Evolutionary conservation across 148 eudicot genomes (phyloP).

Genomic region (Amaranthus cruentus): DNA sequence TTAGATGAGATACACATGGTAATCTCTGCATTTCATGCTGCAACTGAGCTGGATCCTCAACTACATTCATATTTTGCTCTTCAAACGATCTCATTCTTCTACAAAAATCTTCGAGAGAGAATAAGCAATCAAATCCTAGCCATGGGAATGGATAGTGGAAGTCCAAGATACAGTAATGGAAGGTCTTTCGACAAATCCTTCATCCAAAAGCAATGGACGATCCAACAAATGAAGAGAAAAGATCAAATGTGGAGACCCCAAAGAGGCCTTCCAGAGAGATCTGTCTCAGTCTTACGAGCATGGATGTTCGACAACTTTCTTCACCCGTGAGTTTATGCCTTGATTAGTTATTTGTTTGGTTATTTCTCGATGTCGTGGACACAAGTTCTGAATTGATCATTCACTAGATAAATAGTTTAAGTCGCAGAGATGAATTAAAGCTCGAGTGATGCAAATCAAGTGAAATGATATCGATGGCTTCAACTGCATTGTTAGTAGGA

Average conservation of each 20-base stretch:
- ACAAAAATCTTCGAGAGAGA: slow-evolving; percentile 68
- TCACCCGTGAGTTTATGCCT: slow-evolving; percentile 58
- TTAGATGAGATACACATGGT: slow-evolving; percentile 84
- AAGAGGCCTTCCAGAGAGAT: slow-evolving; percentile 90
- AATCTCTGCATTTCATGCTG: slow-evolving; percentile 77
- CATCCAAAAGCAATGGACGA: slow-evolving; percentile 85
- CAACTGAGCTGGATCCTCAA: slow-evolving; percentile 73
- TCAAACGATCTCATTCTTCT: slow-evolving; percentile 49
- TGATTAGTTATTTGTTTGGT: background rate
- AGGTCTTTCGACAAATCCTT: slow-evolving; percentile 56
- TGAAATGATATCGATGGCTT: no score
- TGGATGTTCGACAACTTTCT: slow-evolving; percentile 99
- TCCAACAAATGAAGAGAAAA: slow-evolving; percentile 67
- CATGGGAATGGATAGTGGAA: slow-evolving; percentile 34
- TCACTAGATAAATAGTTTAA: no score
- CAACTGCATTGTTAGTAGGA: no score
- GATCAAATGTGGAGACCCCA: slow-evolving; percentile 92
- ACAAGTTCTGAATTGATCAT: background rate
- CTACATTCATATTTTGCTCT: slow-evolving; percentile 58
- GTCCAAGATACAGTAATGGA: slow-evolving; percentile 21
- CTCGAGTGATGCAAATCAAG: no score
- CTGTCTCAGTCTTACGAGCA: slow-evolving; percentile 82
- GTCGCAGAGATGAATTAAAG: no score
- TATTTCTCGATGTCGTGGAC: background rate
- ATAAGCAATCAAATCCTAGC: slow-evolving; percentile 68